Conservation (phyloP, 1,139 yeast genomes). For the Barnettozyma hawaiiensis region DNA sequence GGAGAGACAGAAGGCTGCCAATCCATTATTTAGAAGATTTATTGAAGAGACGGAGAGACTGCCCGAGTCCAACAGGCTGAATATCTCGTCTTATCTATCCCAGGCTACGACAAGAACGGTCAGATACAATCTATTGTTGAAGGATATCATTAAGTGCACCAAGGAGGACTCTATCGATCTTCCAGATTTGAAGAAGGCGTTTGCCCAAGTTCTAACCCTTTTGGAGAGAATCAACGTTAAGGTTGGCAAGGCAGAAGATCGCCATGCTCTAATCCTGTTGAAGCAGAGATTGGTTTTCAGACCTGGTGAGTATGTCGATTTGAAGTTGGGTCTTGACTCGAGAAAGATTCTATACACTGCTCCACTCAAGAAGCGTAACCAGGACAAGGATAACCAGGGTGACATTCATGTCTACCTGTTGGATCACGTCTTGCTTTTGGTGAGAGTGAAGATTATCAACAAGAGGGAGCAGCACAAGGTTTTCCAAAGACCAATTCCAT, state of each 20-base stretch:
- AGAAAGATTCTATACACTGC: slow-evolving; percentile 77
- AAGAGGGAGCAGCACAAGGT: slow-evolving; percentile 91
- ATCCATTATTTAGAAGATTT: slow-evolving; percentile 84
- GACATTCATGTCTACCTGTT: slow-evolving; percentile 74
- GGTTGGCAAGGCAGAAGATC: slow-evolving; percentile 91
- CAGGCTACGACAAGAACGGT: slow-evolving; percentile 97
- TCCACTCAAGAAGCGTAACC: slow-evolving; percentile 67
- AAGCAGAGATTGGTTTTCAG: slow-evolving; percentile 69
- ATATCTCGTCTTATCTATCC: slow-evolving; percentile 85
- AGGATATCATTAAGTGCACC: slow-evolving; percentile 80
- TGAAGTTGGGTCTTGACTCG: slow-evolving; percentile 77
- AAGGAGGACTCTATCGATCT: slow-evolving; percentile 57
- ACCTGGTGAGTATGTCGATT: slow-evolving; percentile 83
- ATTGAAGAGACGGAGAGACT: slow-evolving; percentile 87
- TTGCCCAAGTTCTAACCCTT: slow-evolving; percentile 69
- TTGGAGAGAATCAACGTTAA: slow-evolving; percentile 80
- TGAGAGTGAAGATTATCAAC: slow-evolving; percentile 79
- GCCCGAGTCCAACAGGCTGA: slow-evolving; percentile 82
- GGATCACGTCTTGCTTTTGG: slow-evolving; percentile 83
- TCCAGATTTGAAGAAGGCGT: slow-evolving; percentile 64
- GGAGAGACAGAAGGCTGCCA: slow-evolving; percentile 88
- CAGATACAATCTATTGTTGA: slow-evolving; percentile 78
- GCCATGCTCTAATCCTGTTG: slow-evolving; percentile 82
- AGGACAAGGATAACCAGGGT: slow-evolving; percentile 68
- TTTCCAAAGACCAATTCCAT: slow-evolving; percentile 86